A percentile compares a stretch with the other conserved stretches of the same genome.
These are phyloP conservation scores for Neurospora terricola DNA, from an alignment of 495 filamentous ascomycete species.

Conservation along the genomic window DNA sequence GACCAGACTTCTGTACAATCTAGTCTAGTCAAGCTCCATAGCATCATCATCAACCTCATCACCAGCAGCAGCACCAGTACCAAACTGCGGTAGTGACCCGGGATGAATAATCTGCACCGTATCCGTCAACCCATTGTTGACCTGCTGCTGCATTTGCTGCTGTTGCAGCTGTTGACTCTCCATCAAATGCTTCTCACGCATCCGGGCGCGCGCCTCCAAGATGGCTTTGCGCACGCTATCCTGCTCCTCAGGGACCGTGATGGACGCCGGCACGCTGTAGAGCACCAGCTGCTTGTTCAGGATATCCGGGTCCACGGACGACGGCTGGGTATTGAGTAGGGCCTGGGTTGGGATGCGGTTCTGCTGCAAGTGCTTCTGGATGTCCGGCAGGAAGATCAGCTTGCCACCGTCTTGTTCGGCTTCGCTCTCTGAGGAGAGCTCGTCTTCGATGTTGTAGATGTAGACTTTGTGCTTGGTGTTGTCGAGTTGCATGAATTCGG, in stretches of 20 bases:
- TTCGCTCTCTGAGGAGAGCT: constrained; percentile 59
- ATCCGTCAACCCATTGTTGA: background rate
- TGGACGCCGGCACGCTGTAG: constrained; percentile 65
- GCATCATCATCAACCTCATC: constrained; percentile 47
- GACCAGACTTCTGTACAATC: background rate
- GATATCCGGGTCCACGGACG: constrained; percentile 28
- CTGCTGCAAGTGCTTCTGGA: constrained; percentile 59
- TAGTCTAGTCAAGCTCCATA: constrained; percentile 55
- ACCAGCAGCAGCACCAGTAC: background rate
- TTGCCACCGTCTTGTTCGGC: constrained; percentile 38
- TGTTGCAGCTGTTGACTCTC: constrained; percentile 4
- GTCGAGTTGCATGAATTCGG: constrained; percentile 70
- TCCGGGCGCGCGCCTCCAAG: constrained; percentile 65
- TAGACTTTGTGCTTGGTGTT: constrained; percentile 80
- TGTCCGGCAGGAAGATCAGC: constrained; percentile 71
- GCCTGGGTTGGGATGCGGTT: constrained; percentile 51
- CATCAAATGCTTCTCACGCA: constrained; percentile 37
- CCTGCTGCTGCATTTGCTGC: background rate
- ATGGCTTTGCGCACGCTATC: constrained; percentile 83
- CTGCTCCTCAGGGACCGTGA: constrained; percentile 64
- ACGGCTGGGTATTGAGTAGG: constrained; percentile 37
- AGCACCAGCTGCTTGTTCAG: constrained; percentile 63
- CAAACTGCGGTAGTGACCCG: background rate
- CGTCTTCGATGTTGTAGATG: constrained; percentile 81
- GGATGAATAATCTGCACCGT: background rate